A percentile compares a stretch with the other conserved stretches of the same genome.
Evolutionary conservation across 768 basidiomycete species (phyloP).

Genomic region (Sistotremastrum suecicum): DNA sequence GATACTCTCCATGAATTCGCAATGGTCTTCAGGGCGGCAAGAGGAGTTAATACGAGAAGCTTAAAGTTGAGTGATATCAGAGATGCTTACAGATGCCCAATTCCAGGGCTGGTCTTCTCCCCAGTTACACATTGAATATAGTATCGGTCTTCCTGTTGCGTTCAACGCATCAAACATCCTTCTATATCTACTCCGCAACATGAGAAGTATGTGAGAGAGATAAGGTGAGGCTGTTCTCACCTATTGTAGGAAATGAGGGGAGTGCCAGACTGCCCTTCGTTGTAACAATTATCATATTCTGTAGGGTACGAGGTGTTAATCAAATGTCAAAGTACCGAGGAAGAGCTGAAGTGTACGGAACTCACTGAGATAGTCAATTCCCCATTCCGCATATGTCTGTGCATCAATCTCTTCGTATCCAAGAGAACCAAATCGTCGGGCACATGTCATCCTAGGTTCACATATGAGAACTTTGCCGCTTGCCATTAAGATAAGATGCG

Average conservation of each 20-base stretch:
- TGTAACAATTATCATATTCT: constrained; percentile 28
- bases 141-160: constrained; percentile 23
- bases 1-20: constrained; percentile 12
- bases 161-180: too few species aligned
- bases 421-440: constrained; percentile 23
- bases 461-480: not conserved
- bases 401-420: constrained; percentile 28
- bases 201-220: too few species aligned
- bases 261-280: constrained; percentile 22
- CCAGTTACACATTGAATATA: constrained; percentile 28
- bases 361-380: constrained; percentile 22
- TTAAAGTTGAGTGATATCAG: too few species aligned
- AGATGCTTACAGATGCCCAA: constrained; percentile 18
- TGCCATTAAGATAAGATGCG: not conserved
- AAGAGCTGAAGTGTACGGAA: too few species aligned
- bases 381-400: constrained; percentile 25
- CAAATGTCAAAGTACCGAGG: not conserved
- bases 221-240: too few species aligned
- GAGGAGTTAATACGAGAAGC: too few species aligned
- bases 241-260: constrained; percentile 19
- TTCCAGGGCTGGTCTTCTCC: constrained; percentile 28
- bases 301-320: too few species aligned
- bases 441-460: constrained; percentile 19
- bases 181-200: too few species aligned
- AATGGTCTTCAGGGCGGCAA: too few species aligned